Conservation (phyloP, 352 stramenopile genomes). For the Achlya hypogyna region DNA sequence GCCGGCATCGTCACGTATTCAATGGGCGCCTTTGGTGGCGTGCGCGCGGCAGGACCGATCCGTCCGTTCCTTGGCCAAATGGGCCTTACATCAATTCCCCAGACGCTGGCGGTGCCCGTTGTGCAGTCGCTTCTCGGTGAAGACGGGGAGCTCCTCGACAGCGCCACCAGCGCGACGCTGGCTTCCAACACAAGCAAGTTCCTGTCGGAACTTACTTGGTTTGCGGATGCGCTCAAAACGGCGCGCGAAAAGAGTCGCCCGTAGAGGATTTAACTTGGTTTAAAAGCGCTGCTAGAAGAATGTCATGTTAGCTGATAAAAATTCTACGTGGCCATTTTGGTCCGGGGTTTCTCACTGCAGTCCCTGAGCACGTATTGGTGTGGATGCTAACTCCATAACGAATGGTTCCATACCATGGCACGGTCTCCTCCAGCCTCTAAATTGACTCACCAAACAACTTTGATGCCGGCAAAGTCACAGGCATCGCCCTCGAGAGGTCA, state of each 20-base stretch:
- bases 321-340: too few species aligned
- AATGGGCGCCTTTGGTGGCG: constrained; percentile 45
- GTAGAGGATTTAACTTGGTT: not conserved
- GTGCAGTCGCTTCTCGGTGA: constrained; percentile 39
- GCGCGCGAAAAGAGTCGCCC: not conserved
- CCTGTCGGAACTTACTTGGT: not conserved
- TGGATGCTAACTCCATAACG: too few species aligned
- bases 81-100: constrained; percentile 23
- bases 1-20: constrained; percentile 53
- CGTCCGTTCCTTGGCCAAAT: constrained; percentile 40
- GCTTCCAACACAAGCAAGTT: not conserved
- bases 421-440: too few species aligned
- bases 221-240: not conserved
- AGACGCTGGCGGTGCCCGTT: constrained; percentile 35
- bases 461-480: too few species aligned
- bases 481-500: too few species aligned
- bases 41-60: constrained; percentile 33
- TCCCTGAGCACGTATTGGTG: too few species aligned
- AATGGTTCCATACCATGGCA: too few species aligned
- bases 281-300: too few species aligned
- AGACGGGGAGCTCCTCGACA: constrained; percentile 23
- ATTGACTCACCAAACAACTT: too few species aligned
- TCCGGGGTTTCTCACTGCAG: too few species aligned
- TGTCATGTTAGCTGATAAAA: too few species aligned
- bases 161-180: not conserved